These are phyloP conservation scores for Mrakia gelida DNA, from an alignment of 768 basidiomycete species.

Conservation along the genomic window DNA sequence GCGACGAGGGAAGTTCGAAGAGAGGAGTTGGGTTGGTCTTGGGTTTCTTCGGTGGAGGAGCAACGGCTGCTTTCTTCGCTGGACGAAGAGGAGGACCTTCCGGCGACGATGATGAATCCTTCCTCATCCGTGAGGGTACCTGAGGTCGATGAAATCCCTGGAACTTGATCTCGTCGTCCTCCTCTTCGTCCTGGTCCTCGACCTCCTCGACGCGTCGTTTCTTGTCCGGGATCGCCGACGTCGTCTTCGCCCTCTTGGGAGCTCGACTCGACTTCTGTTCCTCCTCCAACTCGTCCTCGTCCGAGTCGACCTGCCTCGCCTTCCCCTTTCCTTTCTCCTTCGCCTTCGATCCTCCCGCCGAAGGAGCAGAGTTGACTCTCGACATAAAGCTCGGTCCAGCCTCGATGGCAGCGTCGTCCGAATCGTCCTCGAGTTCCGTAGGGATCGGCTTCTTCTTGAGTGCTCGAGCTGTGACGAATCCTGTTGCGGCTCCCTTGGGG, in stretches of 20 bases:
- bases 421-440: slow-evolving; percentile 9
- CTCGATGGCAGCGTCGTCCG: slow-evolving; percentile 18
- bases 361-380: neutral
- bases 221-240: neutral
- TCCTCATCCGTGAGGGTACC: neutral
- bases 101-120: neutral
- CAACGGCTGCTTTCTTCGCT: slow-evolving; percentile 1
- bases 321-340: slow-evolving; percentile 13
- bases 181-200: slow-evolving; percentile 32
- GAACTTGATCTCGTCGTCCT: slow-evolving; percentile 30
- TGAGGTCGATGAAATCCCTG: neutral
- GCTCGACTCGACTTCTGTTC: neutral
- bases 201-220: slow-evolving; percentile 3
- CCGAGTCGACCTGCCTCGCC: slow-evolving; percentile 44
- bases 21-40: neutral
- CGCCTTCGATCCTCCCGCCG: neutral
- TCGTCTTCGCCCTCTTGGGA: slow-evolving; percentile 19
- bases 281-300: slow-evolving; percentile 29
- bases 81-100: slow-evolving; percentile 12
- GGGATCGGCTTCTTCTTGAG: slow-evolving; percentile 14
- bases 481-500: slow-evolving; percentile 40
- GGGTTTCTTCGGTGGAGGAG: neutral
- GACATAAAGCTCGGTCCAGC: slow-evolving; percentile 13
- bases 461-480: slow-evolving; percentile 41
- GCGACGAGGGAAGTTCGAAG: slow-evolving; percentile 2